Percentiles rank a stretch among this genome's conserved stretches.
These are phyloP conservation scores for Amaranthus palmeri DNA, from an alignment of 148 eudicot species.

Conservation along the genomic window DNA sequence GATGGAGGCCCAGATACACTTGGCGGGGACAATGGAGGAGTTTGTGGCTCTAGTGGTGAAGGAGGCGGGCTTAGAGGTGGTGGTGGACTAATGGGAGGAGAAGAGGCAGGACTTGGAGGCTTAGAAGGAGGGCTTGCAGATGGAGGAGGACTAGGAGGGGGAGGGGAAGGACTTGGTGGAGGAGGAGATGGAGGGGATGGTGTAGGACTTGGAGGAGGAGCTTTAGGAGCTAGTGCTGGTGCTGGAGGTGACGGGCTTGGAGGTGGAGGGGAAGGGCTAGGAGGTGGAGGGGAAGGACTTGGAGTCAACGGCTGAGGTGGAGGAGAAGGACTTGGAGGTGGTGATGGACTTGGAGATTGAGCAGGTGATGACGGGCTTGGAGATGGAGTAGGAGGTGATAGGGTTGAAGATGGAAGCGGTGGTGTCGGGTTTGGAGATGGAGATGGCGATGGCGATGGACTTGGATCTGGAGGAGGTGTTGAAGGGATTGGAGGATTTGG, in stretches of 20 bases:
- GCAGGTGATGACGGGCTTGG: constrained; percentile 23
- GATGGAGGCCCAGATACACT: constrained; percentile 20
- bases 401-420: not conserved
- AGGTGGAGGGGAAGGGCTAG: constrained; percentile 9
- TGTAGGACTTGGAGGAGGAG: constrained; percentile 21
- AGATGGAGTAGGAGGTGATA: constrained; percentile 11
- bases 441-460: constrained; percentile 7
- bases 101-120: constrained; percentile 5
- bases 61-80: constrained; percentile 17
- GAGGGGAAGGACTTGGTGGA: constrained; percentile 17
- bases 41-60: constrained; percentile 21
- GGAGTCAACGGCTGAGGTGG: constrained; percentile 18
- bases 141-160: constrained; percentile 15
- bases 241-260: constrained; percentile 16
- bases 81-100: constrained; percentile 2
- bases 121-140: constrained; percentile 6
- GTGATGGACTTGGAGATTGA: no score
- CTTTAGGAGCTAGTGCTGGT: constrained; percentile 11
- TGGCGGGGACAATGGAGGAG: constrained; percentile 19
- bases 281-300: constrained; percentile 12
- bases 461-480: constrained; percentile 7
- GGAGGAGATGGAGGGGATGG: constrained; percentile 10
- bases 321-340: constrained; percentile 21
- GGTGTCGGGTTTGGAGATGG: constrained; percentile 13
- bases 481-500: not conserved